These are phyloP conservation scores for Candida berthetii DNA, from an alignment of 805 yeast genomes.

Conservation along the genomic window DNA sequence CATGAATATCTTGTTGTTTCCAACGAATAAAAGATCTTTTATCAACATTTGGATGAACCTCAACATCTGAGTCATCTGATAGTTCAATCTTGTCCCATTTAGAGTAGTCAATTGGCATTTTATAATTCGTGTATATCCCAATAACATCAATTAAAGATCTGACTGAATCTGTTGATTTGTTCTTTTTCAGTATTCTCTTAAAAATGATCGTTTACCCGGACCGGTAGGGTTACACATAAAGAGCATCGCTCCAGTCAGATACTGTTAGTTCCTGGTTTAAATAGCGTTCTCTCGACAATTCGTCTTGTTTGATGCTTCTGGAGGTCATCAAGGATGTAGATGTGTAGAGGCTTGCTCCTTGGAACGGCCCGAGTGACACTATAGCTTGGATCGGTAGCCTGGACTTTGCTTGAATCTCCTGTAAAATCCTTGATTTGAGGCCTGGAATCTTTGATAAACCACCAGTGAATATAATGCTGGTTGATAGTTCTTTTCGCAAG, in stretches of 20 bases:
- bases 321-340: constrained; percentile 15
- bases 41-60: constrained; percentile 98
- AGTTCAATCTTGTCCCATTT: constrained; percentile 97
- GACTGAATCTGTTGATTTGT: too few species aligned
- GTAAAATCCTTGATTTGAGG: constrained; percentile 10
- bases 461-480: constrained; percentile 18
- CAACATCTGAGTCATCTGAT: constrained; percentile 95
- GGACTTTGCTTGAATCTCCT: constrained; percentile 1
- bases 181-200: too few species aligned
- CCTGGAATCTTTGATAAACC: constrained; percentile 18
- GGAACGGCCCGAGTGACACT: constrained; percentile 16
- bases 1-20: constrained; percentile 97
- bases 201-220: too few species aligned
- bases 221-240: too few species aligned
- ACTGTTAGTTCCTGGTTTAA: not conserved
- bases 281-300: not conserved
- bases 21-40: constrained; percentile 86
- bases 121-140: too few species aligned
- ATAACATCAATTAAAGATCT: too few species aligned
- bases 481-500: constrained; percentile 6
- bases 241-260: not conserved
- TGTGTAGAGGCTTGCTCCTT: constrained; percentile 20
- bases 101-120: constrained; percentile 87
- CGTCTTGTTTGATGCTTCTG: not conserved
- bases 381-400: constrained; percentile 2